Percentiles rank a stretch among this genome's conserved stretches.
phyloP scores from a whole-genome alignment of 306 rosid genomes.

The Clitoria ternatea region DNA sequence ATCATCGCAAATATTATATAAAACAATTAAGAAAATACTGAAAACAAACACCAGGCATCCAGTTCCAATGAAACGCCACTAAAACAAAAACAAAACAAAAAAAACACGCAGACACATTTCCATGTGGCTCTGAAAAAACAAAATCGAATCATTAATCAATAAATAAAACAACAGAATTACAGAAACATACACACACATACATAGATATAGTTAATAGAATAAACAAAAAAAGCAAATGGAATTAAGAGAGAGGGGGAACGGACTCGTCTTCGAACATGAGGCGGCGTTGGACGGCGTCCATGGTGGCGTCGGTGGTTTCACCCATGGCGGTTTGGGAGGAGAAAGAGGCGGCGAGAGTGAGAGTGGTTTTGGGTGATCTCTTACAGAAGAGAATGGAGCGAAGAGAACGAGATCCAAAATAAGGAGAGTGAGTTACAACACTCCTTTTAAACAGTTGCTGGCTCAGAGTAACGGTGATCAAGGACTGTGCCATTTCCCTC shows the following conservation, averaged over 20 bases:
- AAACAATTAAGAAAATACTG: not conserved
- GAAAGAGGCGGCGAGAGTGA: constrained; percentile 25
- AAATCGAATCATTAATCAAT: not conserved
- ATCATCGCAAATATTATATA: no score
- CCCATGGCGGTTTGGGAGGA: constrained; percentile 55
- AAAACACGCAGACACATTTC: no score
- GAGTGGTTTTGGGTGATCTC: not conserved
- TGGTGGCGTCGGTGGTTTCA: constrained; percentile 57
- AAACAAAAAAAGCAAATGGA: not conserved
- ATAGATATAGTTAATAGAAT: no score
- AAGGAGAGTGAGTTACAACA: not conserved
- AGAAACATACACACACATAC: not conserved
- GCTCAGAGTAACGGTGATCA: constrained; percentile 19
- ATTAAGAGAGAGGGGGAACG: constrained; percentile 18
- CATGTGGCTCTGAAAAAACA: no score
- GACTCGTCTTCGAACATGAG: constrained; percentile 98
- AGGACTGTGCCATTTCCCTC: constrained; percentile 26
- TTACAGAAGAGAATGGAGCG: not conserved
- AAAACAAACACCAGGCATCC: not conserved
- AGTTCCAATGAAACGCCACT: not conserved
- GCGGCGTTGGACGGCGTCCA: constrained; percentile 99
- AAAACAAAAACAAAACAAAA: not conserved
- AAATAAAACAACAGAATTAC: not conserved
- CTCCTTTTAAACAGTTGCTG: constrained; percentile 26
- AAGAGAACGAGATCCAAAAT: constrained; percentile 19